Conservation (phyloP, 2,329 filamentous ascomycete species). For the Curvularia lunata region DNA sequence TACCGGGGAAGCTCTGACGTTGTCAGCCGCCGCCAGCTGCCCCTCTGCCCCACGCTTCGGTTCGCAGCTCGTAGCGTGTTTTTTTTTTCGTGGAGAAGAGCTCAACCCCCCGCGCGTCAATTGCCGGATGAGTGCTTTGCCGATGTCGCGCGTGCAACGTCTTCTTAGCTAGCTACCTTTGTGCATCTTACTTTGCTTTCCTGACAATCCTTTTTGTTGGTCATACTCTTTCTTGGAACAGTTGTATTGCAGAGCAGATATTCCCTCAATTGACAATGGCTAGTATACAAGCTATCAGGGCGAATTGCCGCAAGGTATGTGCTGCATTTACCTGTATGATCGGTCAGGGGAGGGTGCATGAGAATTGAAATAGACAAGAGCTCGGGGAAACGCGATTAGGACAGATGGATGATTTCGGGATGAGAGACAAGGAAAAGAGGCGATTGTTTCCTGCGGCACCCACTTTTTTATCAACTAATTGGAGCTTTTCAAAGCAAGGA, state of each 20-base stretch:
- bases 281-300: constrained; percentile 47
- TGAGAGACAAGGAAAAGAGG: neutral
- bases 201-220: neutral
- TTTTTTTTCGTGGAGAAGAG: neutral
- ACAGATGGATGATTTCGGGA: neutral
- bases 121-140: constrained; percentile 18
- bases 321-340: neutral
- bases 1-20: constrained; percentile 19
- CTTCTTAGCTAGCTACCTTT: neutral
- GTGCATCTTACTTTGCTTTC: neutral
- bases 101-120: constrained; percentile 8
- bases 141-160: neutral
- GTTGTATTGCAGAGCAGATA: neutral
- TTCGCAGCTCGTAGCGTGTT: constrained; percentile 11
- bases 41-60: constrained; percentile 12
- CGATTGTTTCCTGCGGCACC: neutral
- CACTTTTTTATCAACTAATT: neutral
- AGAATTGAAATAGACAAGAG: neutral
- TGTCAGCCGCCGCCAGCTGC: neutral
- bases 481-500: neutral
- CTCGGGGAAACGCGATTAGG: neutral
- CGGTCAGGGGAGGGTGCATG: neutral
- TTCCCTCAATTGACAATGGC: constrained; percentile 35
- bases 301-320: constrained; percentile 57
- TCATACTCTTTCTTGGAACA: neutral